Evolutionary conservation across 805 yeast species (phyloP), one percentile per base, ranked within the genome.

Genomic region (Suhomyces canberraensis): DNA sequence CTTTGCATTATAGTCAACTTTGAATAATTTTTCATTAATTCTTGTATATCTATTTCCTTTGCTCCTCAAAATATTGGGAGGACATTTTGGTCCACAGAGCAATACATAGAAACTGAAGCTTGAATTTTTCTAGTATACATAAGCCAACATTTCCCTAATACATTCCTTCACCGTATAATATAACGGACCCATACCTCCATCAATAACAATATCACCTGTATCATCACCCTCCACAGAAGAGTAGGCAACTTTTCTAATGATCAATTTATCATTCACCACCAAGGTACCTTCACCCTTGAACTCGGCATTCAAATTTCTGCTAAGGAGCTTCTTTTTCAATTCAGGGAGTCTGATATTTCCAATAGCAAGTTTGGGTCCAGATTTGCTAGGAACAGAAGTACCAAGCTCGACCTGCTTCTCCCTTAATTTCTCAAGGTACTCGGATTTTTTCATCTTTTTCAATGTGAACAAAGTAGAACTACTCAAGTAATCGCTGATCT

Each of bases 211-310:
- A 50, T 83, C 83, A 29, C 96, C 95, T 32, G 87, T 88, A 29
- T 75, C 81, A 16, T 68, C 73, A 18, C 62, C 58, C 35, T 63
- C 69, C 7, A 47, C 41, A 15, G 56, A 54, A 22, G 66, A 58
- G 40, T 61, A 57, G 1, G 69, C 54, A 3, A 84, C 70, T 54
- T 91, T 91, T 37, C 87, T 67, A 7, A 93, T 78, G 1, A 86
- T 81, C 13, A 93, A 75, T 35, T 67, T 67, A 38, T 83, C 84
- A 52, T 90, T 90, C 29, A 95, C 84, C 11, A 90, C 95, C 26
- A 93, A 65, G 0, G 89, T 80, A 56, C 98, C 98, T 57, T 89
- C 96, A 37, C 96, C 95, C 58, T 84, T 79, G 57, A 91, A 88
- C 52, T 90, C 96, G 1, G 95, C 96, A 35, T 66, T 69, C 50